These are phyloP conservation scores for Limonomyces culmigenus DNA, from an alignment of 1,284 basidiomycete genomes.

Conservation along the genomic window DNA sequence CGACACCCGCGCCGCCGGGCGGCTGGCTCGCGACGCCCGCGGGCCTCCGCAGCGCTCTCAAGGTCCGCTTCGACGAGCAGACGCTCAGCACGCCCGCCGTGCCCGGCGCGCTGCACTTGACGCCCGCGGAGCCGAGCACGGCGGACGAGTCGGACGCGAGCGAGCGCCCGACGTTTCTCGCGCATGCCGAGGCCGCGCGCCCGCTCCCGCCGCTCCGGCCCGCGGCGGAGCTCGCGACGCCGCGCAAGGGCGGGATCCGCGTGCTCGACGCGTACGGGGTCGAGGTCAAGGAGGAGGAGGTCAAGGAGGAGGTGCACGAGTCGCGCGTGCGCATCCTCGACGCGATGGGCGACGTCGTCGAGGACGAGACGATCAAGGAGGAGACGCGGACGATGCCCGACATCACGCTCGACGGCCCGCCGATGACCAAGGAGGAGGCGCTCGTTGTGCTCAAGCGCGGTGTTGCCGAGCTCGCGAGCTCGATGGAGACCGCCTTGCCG, in stretches of 20 bases:
- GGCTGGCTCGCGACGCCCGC: slow-evolving; percentile 47
- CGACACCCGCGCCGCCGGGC: slow-evolving; percentile 54
- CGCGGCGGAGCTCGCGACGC: background rate
- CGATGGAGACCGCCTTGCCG: too few relatives aligned
- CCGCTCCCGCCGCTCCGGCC: background rate
- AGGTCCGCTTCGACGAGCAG: slow-evolving; percentile 19
- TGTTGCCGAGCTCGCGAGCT: slow-evolving; percentile 30
- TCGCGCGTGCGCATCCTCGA: slow-evolving; percentile 43
- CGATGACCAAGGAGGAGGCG: slow-evolving; percentile 29
- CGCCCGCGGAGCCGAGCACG: background rate
- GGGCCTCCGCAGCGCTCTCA: too few relatives aligned
- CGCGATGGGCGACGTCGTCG: slow-evolving; percentile 45
- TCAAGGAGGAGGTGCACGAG: slow-evolving; percentile 6
- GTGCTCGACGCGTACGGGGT: slow-evolving; percentile 43
- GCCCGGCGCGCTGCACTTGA: slow-evolving; percentile 16
- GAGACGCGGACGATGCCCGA: slow-evolving; percentile 10
- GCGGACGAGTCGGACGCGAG: background rate
- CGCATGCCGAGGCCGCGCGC: background rate
- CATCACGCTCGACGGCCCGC: slow-evolving; percentile 13
- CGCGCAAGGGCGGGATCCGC: slow-evolving; percentile 17
- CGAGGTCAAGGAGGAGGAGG: slow-evolving; percentile 15
- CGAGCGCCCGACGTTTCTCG: background rate
- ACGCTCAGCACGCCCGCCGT: slow-evolving; percentile 43
- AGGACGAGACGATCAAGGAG: slow-evolving; percentile 15
- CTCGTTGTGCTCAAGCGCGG: slow-evolving; percentile 36